Conservation (phyloP, 2,329 filamentous ascomycete genomes). For the Hypoxylon sp. region DNA sequence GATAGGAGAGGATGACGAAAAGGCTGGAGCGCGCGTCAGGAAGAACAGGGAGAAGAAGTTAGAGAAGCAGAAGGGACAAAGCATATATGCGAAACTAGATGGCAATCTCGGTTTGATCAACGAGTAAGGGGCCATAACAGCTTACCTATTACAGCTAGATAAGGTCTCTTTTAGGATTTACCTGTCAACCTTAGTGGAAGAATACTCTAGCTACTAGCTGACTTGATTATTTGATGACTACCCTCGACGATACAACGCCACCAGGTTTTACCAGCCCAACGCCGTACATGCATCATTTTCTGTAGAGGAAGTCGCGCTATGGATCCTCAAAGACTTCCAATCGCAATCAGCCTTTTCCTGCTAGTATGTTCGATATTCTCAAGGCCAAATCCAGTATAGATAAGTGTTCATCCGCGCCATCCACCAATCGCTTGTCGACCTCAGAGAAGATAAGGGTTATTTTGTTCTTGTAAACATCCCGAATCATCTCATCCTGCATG, state of each 20-base stretch:
- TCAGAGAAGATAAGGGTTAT: constrained; percentile 93
- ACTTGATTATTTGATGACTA: constrained; percentile 10
- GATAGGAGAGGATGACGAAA: constrained; percentile 39
- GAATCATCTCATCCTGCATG: constrained; percentile 85
- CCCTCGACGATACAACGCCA: constrained; percentile 11
- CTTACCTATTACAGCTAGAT: constrained; percentile 11
- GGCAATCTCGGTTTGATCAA: constrained; percentile 67
- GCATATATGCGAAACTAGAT: constrained; percentile 64
- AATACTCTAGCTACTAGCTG: background rate
- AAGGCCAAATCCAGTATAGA: constrained; percentile 88
- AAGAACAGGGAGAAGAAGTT: constrained; percentile 46
- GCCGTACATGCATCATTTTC: constrained; percentile 25
- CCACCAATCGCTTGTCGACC: constrained; percentile 91
- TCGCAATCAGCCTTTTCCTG: constrained; percentile 54
- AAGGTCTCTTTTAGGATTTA: constrained; percentile 1
- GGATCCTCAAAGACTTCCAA: constrained; percentile 1
- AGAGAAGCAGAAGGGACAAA: constrained; percentile 46
- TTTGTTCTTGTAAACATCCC: constrained; percentile 88
- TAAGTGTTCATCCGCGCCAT: constrained; percentile 95
- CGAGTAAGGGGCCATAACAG: constrained; percentile 33
- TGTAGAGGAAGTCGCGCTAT: background rate
- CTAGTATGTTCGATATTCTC: constrained; percentile 81
- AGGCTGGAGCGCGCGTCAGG: constrained; percentile 39
- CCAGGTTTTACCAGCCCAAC: constrained; percentile 37
- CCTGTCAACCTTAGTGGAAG: constrained; percentile 4